Conservation (phyloP, 352 stramenopile genomes). For the Phytophthora megakarya region DNA sequence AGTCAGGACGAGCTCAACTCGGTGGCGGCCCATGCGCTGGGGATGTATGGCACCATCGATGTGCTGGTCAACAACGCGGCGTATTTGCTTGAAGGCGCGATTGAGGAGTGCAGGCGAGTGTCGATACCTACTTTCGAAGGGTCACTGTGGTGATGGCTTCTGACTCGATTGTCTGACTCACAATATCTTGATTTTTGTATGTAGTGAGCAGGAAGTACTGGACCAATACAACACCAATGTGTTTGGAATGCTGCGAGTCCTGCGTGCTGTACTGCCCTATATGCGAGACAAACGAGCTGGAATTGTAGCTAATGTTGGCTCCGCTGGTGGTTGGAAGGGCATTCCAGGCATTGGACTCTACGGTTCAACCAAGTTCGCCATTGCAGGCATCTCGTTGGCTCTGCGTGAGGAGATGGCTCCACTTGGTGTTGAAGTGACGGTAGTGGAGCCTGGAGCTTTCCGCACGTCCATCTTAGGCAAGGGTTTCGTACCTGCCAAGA, state of each 20-base stretch:
- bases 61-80: slow-evolving; percentile 53
- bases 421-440: slow-evolving; percentile 47
- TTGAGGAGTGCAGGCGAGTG: slow-evolving; percentile 47
- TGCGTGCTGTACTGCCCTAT: slow-evolving; percentile 42
- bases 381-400: slow-evolving; percentile 39
- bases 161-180: slow-evolving; percentile 32
- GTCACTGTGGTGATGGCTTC: slow-evolving; percentile 22
- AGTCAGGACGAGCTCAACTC: slow-evolving; percentile 32
- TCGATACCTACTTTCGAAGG: slow-evolving; percentile 11
- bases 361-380: slow-evolving; percentile 48
- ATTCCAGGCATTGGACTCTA: slow-evolving; percentile 42
- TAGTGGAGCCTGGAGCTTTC: slow-evolving; percentile 46
- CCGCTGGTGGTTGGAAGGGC: slow-evolving; percentile 35
- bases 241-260: slow-evolving; percentile 43
- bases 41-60: slow-evolving; percentile 37
- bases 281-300: slow-evolving; percentile 44
- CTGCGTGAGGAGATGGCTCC: slow-evolving; percentile 40
- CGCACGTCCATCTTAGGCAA: slow-evolving; percentile 41
- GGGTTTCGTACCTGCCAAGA: slow-evolving; percentile 27
- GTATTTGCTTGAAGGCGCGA: slow-evolving; percentile 41
- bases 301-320: slow-evolving; percentile 52
- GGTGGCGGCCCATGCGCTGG: slow-evolving; percentile 25
- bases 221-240: slow-evolving; percentile 54
- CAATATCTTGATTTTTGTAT: slow-evolving; percentile 23
- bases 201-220: slow-evolving; percentile 39